Evolutionary conservation across 163 green algal genomes (phyloP).

Genomic region (Scenedesmus sp.): DNA sequence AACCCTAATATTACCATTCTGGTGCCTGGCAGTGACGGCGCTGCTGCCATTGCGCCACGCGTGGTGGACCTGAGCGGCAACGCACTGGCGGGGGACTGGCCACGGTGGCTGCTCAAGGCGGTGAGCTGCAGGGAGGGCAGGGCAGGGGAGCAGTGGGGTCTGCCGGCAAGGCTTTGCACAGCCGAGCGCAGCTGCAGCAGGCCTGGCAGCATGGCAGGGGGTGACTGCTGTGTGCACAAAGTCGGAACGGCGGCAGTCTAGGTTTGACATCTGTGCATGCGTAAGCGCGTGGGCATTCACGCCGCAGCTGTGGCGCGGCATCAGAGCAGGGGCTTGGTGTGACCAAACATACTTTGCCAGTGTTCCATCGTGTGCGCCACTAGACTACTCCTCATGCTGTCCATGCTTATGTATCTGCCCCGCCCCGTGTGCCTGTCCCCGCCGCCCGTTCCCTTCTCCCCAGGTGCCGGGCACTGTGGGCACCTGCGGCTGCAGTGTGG

Average conservation of each 20-base stretch:
- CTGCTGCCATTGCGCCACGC: not conserved
- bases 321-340: too few relatives aligned
- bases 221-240: too few relatives aligned
- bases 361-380: not conserved
- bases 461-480: slow-evolving; percentile 19
- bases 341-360: too few relatives aligned
- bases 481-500: slow-evolving; percentile 14
- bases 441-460: not conserved
- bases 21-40: not conserved
- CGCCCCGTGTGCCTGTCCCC: not conserved
- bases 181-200: too few relatives aligned
- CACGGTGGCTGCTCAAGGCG: slow-evolving; percentile 37
- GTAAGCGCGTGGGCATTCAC: too few relatives aligned
- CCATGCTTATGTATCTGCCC: not conserved
- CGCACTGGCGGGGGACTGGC: slow-evolving; percentile 26
- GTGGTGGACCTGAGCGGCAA: slow-evolving; percentile 32
- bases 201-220: too few relatives aligned
- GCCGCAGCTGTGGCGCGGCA: too few relatives aligned
- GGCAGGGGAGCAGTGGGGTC: too few relatives aligned
- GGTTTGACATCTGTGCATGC: too few relatives aligned
- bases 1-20: slow-evolving; percentile 39
- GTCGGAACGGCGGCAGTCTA: too few relatives aligned
- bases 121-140: not conserved
- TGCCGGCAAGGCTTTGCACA: too few relatives aligned
- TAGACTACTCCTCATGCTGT: not conserved